Conservation (phyloP, 495 filamentous ascomycete species). For the Penicillium turbatum region DNA sequence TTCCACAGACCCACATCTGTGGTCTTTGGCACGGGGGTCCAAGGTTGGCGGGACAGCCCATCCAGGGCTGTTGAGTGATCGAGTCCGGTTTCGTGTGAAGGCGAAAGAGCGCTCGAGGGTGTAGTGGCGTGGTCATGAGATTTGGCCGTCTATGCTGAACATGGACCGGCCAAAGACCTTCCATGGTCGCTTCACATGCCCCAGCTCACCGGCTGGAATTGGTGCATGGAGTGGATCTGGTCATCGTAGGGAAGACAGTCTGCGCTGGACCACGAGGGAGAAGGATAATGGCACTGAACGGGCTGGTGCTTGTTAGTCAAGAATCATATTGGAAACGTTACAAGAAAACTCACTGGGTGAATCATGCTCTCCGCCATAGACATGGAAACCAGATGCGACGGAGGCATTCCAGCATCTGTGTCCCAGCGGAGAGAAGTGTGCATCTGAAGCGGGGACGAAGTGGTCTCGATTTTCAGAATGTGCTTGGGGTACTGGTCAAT, state of each 20-base stretch:
- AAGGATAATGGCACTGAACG: constrained; percentile 42
- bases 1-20: not conserved
- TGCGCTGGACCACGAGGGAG: constrained; percentile 38
- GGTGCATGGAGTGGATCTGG: constrained; percentile 25
- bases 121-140: not conserved
- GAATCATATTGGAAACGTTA: not conserved
- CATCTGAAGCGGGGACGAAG: constrained; percentile 37
- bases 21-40: not conserved
- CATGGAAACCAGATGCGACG: constrained; percentile 33
- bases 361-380: constrained; percentile 36
- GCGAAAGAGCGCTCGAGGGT: not conserved
- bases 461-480: constrained; percentile 33
- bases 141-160: not conserved
- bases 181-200: constrained; percentile 20
- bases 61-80: not conserved
- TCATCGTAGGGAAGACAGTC: constrained; percentile 41
- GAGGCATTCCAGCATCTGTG: constrained; percentile 23
- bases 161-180: not conserved
- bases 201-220: constrained; percentile 31
- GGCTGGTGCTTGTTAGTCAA: constrained; percentile 11
- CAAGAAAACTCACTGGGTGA: constrained; percentile 21
- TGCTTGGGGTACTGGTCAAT: constrained; percentile 37
- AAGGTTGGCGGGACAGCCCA: not conserved
- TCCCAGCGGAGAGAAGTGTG: constrained; percentile 38
- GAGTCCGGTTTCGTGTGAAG: not conserved